These are phyloP conservation scores for Metrosideros polymorpha DNA, from an alignment of 441 rosid species.

Conservation along the genomic window DNA sequence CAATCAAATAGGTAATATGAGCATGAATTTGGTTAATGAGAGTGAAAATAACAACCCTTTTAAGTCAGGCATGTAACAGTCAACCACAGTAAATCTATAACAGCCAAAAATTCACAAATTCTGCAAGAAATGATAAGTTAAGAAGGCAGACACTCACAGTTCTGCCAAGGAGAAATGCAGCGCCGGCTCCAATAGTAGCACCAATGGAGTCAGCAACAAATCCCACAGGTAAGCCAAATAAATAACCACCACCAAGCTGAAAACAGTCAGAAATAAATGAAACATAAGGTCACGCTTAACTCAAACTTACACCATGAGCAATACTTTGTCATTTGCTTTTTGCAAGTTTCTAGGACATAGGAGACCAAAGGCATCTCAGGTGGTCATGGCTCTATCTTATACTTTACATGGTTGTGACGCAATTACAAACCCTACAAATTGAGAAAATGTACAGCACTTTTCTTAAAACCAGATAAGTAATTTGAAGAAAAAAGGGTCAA, in stretches of 20 bases:
- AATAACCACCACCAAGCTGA: conserved; percentile 99
- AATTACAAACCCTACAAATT: not conserved
- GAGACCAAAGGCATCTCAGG: not conserved
- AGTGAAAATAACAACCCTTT: not conserved
- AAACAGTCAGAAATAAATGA: conserved; percentile 12
- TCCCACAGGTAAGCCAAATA: conserved; percentile 90
- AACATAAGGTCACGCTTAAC: not conserved
- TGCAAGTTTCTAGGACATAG: not conserved
- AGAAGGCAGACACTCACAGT: conserved; percentile 36
- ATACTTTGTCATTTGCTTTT: not conserved
- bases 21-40: not conserved
- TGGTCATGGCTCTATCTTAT: not conserved
- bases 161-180: conserved; percentile 93
- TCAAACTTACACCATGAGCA: not conserved
- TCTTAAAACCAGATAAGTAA: not conserved
- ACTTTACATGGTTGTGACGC: not conserved
- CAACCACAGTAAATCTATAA: not conserved
- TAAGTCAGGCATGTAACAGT: not conserved
- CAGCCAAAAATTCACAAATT: not conserved
- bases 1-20: not conserved
- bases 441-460: not conserved
- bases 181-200: conserved; percentile 86
- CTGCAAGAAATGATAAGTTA: not conserved
- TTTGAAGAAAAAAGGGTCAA: not conserved
- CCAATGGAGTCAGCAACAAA: conserved; percentile 95